Conservation (phyloP, 2,329 filamentous ascomycete genomes). For the Trichoderma sp. region DNA sequence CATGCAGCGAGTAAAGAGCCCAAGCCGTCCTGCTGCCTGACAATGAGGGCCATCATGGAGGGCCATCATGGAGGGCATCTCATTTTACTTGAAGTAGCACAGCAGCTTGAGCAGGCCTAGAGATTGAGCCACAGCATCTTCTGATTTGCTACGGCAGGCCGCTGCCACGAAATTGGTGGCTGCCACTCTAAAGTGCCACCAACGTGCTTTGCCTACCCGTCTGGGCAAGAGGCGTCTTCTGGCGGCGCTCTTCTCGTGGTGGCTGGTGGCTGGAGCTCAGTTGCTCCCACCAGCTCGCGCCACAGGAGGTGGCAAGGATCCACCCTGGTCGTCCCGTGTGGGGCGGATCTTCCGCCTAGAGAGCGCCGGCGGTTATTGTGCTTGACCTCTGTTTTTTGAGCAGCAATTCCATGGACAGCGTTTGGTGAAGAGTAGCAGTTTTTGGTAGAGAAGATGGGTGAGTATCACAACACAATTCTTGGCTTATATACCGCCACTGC, state of each 20-base stretch:
- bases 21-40: background rate
- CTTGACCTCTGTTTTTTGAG: background rate
- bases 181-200: background rate
- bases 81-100: background rate
- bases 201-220: background rate
- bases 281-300: conserved; percentile 32
- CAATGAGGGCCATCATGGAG: background rate
- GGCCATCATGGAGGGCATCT: background rate
- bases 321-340: conserved; percentile 26
- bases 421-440: background rate
- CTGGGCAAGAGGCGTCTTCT: background rate
- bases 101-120: background rate
- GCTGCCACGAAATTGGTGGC: conserved; percentile 2
- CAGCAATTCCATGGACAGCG: background rate
- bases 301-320: conserved; percentile 35
- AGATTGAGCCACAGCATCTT: background rate
- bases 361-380: conserved; percentile 9
- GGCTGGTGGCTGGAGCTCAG: conserved; percentile 34
- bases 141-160: conserved; percentile 2
- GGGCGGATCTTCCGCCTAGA: conserved; percentile 21
- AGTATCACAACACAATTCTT: background rate
- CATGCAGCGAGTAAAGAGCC: background rate
- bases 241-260: background rate
- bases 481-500: background rate
- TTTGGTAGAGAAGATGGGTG: background rate